These are phyloP conservation scores for Ocimum tenuiflorum DNA, from an alignment of 257 asterid species.

Conservation along the genomic window DNA sequence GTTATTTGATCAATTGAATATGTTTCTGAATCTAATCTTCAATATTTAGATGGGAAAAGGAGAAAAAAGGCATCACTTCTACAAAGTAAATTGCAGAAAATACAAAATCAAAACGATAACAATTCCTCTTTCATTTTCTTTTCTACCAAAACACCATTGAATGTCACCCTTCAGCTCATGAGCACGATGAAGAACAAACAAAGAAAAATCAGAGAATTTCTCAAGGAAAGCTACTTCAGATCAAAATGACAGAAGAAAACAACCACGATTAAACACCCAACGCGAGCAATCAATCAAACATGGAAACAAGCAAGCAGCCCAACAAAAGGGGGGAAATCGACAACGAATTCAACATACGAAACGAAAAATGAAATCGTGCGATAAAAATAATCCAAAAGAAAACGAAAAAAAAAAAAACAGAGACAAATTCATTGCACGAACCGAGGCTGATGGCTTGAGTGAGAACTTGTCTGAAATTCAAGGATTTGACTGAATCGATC, in stretches of 20 bases:
- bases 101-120: not conserved
- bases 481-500: constrained; percentile 79
- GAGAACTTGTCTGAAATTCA: constrained; percentile 73
- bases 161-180: not conserved
- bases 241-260: not conserved
- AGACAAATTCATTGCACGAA: constrained; percentile 18
- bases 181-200: not conserved
- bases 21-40: not conserved
- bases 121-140: too few relatives aligned
- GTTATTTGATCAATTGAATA: too few relatives aligned
- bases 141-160: too few relatives aligned
- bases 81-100: not conserved
- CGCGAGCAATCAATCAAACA: not conserved
- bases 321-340: not conserved
- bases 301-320: not conserved
- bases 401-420: not conserved
- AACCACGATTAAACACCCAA: not conserved
- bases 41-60: not conserved
- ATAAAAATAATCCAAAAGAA: too few relatives aligned
- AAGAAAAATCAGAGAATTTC: not conserved
- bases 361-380: not conserved
- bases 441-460: constrained; percentile 89
- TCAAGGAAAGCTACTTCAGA: not conserved
- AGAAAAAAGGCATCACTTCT: not conserved
- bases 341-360: constrained; percentile 6